Evolutionary conservation across 1,139 yeast genomes (phyloP), one percentile per base, ranked within the genome.

Genomic region (Nakaseomyces bracarensis): DNA sequence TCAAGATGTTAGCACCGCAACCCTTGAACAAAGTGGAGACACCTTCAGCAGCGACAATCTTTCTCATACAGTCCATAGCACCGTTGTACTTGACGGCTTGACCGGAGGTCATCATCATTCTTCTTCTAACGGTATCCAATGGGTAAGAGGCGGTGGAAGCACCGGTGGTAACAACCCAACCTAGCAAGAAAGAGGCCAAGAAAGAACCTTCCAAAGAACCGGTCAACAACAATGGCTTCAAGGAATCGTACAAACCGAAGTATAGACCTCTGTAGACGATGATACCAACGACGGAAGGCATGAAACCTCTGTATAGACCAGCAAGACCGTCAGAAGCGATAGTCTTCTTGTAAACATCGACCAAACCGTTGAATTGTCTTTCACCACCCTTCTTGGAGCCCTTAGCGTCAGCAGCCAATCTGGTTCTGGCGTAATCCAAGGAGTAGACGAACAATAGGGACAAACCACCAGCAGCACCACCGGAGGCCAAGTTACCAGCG

Each of bases 101-200:
- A 64, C 85, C 84, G 52, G 86, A 79, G 51, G 87, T 80, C 84
- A 80, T 80, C 87, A 80, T 80, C 86, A 80, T 80, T 74, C 86
- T 79, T 75, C 87, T 80, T 75, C 87, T 79, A 64, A 79, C 80
- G 60, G 86, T 79, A 69, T 79, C 86, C 66, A 80, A 75, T 67
- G 86, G 86, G 75, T 79, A 79, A 57, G 85, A 78, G 60, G 84
- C 84, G 52, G 83, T 77, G 57, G 85, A 80, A 57, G 86, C 82
- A 70, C 79, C 80, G 54, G 83, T 79, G 68, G 86, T 80, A 56
- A 80, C 86, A 59, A 72, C 71, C 87, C 87, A 80, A 65, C 86
- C 86, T 63, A 80, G 74, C 62, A 75, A 63, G 82, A 80, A 80
- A 52, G 85, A 74, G 57, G 86, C 86, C 53, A 76, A 65, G 79